phyloP scores from a whole-genome alignment of 2,329 filamentous ascomycete species.

The Lachnellula occidentalis region DNA sequence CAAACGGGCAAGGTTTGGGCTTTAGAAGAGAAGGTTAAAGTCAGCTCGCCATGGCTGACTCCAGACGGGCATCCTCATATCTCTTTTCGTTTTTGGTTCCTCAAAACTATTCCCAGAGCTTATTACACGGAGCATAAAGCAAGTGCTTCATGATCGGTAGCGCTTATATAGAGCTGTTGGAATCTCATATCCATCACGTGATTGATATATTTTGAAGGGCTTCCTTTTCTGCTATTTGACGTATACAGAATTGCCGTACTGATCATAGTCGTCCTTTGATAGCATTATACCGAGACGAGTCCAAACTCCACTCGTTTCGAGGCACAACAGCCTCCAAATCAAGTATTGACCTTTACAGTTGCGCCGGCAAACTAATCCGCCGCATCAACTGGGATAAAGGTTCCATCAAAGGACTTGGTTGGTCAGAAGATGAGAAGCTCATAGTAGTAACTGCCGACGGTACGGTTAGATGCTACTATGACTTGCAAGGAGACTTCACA shows the following conservation, averaged over 20 bases:
- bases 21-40: neutral
- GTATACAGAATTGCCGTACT: neutral
- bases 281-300: slow-evolving; percentile 87
- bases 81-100: too few species aligned
- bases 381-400: slow-evolving; percentile 90
- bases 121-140: too few species aligned
- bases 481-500: slow-evolving; percentile 90
- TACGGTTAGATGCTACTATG: slow-evolving; percentile 79
- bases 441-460: slow-evolving; percentile 86
- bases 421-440: slow-evolving; percentile 93
- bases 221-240: slow-evolving; percentile 2
- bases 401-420: slow-evolving; percentile 80
- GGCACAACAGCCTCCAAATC: slow-evolving; percentile 68
- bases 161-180: neutral
- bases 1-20: neutral
- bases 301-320: slow-evolving; percentile 74
- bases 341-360: slow-evolving; percentile 91
- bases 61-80: too few species aligned
- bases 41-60: too few species aligned
- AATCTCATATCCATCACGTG: neutral
- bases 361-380: slow-evolving; percentile 80
- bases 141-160: neutral
- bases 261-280: slow-evolving; percentile 28
- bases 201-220: neutral
- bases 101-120: too few species aligned